phyloP scores from a whole-genome alignment of 2,329 filamentous ascomycete species.

The Exophiala xenobiotica region DNA sequence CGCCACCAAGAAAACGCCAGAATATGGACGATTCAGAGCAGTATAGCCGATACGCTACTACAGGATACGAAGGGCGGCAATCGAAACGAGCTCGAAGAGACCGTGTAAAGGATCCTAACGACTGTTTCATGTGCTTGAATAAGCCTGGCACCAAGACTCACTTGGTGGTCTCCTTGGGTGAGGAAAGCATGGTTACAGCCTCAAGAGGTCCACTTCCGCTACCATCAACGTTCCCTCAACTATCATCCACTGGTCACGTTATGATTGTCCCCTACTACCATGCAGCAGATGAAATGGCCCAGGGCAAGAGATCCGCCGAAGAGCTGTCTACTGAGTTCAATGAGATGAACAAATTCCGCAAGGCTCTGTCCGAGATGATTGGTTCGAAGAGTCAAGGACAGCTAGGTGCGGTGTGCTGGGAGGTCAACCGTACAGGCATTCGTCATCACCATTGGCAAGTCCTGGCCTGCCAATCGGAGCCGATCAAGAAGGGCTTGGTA shows the following conservation, averaged over 20 bases:
- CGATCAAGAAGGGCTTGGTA: conserved; percentile 71
- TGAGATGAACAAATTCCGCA: conserved; percentile 83
- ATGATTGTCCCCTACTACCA: conserved; percentile 89
- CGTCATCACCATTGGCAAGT: conserved; percentile 96
- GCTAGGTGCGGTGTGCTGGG: conserved; percentile 86
- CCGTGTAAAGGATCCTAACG: conserved; percentile 59
- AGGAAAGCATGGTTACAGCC: conserved; percentile 83
- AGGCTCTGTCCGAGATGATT: conserved; percentile 77
- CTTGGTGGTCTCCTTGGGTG: conserved; percentile 84
- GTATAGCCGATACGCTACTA: conserved; percentile 21
- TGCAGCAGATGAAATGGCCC: conserved; percentile 54
- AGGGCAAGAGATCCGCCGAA: conserved; percentile 62
- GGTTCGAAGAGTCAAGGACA: conserved; percentile 41
- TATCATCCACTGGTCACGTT: conserved; percentile 79
- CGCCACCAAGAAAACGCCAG: conserved; percentile 55
- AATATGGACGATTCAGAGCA: conserved; percentile 40
- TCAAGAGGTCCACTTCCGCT: conserved; percentile 86
- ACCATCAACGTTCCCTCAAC: conserved; percentile 65
- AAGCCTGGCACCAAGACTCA: conserved; percentile 82
- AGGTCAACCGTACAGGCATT: conserved; percentile 77
- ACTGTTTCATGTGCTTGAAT: conserved; percentile 94
- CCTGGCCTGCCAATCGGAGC: conserved; percentile 68
- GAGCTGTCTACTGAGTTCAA: conserved; percentile 59
- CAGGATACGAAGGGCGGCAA: conserved; percentile 46
- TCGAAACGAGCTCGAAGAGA: conserved; percentile 45